A percentile compares a stretch with the other conserved stretches of the same genome.
These are phyloP conservation scores for Trichophyton rubrum DNA, from an alignment of 2,329 filamentous ascomycete species.

Conservation along the genomic window DNA sequence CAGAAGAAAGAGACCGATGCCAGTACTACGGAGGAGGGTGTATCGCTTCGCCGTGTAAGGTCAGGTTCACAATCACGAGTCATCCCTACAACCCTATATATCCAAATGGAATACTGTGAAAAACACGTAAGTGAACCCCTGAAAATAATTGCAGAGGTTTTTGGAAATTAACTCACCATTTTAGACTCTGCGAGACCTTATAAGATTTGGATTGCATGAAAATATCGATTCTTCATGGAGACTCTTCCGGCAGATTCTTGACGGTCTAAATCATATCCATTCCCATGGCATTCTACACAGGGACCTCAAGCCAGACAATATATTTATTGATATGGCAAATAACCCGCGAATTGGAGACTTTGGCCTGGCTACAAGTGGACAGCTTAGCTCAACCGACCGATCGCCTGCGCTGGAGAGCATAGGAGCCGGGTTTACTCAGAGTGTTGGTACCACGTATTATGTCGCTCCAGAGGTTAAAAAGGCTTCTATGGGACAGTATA, in stretches of 20 bases:
- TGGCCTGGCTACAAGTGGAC: conserved; percentile 80
- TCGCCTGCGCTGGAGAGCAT: conserved; percentile 26
- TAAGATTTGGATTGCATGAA: conserved; percentile 60
- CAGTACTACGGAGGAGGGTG: conserved; percentile 19
- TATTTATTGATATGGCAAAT: conserved; percentile 83
- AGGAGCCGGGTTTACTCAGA: conserved; percentile 37
- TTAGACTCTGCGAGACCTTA: conserved; percentile 74
- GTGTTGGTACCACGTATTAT: conserved; percentile 71
- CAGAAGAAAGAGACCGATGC: conserved; percentile 7
- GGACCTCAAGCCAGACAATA: conserved; percentile 92
- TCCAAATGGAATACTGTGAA: conserved; percentile 98
- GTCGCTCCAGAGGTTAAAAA: conserved; percentile 85
- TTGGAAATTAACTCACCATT: neutral
- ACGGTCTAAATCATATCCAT: conserved; percentile 84
- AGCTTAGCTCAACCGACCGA: conserved; percentile 36
- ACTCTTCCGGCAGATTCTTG: conserved; percentile 78
- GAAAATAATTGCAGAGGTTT: conserved; percentile 9
- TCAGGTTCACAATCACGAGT: conserved; percentile 41
- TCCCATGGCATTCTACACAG: conserved; percentile 84
- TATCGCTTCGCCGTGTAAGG: conserved; percentile 30
- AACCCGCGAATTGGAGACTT: conserved; percentile 97
- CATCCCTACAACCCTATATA: conserved; percentile 69
- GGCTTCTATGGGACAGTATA: conserved; percentile 62
- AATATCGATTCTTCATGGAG: conserved; percentile 74
- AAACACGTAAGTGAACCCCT: conserved; percentile 48